phyloP scores from a whole-genome alignment of 2,329 filamentous ascomycete genomes.

The Fusarium sp. region DNA sequence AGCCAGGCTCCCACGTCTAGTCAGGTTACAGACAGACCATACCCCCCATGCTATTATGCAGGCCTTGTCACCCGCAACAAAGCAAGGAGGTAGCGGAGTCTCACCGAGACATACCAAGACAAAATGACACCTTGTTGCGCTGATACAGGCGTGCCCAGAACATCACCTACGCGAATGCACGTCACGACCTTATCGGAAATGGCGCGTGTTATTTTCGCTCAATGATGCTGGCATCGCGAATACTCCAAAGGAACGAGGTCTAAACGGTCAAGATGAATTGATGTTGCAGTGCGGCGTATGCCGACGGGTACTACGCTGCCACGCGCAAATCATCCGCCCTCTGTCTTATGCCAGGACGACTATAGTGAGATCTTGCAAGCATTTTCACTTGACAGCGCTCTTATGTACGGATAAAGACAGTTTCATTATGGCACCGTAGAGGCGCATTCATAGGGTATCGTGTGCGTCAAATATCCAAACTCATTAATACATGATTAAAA shows the following conservation, averaged over 20 bases:
- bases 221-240: background rate
- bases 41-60: background rate
- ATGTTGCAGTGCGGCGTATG: background rate
- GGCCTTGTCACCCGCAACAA: background rate
- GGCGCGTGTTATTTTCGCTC: background rate
- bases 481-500: slow-evolving; percentile 7
- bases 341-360: background rate
- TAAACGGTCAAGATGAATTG: background rate
- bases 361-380: background rate
- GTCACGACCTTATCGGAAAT: background rate
- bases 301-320: background rate
- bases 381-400: background rate
- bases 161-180: background rate
- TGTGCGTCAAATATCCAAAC: background rate
- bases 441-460: background rate
- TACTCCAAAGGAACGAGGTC: background rate
- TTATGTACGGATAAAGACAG: background rate
- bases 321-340: background rate
- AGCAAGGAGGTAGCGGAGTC: background rate
- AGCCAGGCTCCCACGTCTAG: background rate
- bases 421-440: background rate
- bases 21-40: background rate
- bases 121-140: background rate
- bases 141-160: background rate
- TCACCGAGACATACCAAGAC: background rate